Percentiles rank a stretch among this genome's conserved stretches.
phyloP scores from a whole-genome alignment of 31 red algal species.

The Porphyra umbilicalis region DNA sequence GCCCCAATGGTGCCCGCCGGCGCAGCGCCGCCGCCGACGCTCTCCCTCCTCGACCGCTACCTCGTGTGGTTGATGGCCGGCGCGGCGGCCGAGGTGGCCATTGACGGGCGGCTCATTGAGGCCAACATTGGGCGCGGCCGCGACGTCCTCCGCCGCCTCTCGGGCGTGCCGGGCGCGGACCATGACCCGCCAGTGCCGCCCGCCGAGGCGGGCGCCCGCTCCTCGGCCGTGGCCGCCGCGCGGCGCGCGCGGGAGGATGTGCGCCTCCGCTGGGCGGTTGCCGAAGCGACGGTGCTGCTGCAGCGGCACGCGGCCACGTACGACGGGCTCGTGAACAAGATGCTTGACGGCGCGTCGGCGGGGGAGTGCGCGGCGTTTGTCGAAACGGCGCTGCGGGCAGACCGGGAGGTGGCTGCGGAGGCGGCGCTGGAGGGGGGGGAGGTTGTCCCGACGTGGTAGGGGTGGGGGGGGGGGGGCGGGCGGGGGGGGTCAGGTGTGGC shows the following conservation, averaged over 20 bases:
- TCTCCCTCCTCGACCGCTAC: slow-evolving; percentile 23
- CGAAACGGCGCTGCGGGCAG: background rate
- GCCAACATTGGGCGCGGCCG: slow-evolving; percentile 19
- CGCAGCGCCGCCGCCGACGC: background rate
- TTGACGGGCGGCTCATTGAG: slow-evolving; percentile 56
- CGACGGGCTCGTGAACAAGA: slow-evolving; percentile 25
- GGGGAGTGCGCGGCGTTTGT: slow-evolving; percentile 34
- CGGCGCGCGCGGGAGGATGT: slow-evolving; percentile 1
- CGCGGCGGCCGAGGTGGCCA: slow-evolving; percentile 31
- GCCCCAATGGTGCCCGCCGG: background rate
- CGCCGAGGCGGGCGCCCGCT: background rate
- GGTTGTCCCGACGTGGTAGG: background rate
- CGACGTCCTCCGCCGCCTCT: slow-evolving; percentile 9
- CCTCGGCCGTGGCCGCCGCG: background rate
- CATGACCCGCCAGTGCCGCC: background rate
- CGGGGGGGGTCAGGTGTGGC: too few relatives aligned
- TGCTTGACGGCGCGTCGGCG: slow-evolving; percentile 37
- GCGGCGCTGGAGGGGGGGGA: background rate
- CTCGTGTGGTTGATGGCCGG: slow-evolving; percentile 58
- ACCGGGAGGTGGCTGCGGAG: background rate
- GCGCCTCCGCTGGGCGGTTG: background rate
- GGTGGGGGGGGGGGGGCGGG: background rate
- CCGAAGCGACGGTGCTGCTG: slow-evolving; percentile 10
- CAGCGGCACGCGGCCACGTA: slow-evolving; percentile 2
- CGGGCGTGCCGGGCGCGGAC: background rate